Conservation (phyloP, 164 flowering plant genomes). For the Platanus orientalis region DNA sequence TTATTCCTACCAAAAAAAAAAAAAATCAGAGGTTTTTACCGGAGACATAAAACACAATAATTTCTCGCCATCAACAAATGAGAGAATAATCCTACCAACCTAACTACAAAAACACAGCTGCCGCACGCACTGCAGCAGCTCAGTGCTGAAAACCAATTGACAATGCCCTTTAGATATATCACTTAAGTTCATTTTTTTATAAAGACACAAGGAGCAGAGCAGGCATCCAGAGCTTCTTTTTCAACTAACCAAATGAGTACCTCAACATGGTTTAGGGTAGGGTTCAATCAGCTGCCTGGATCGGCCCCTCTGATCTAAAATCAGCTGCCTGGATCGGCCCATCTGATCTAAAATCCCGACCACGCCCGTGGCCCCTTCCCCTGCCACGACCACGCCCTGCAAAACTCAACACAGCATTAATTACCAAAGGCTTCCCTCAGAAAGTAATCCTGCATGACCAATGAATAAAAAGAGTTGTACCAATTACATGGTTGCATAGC, state of each 20-base stretch:
- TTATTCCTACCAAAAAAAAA: conserved; percentile 20
- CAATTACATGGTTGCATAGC: too few relatives aligned
- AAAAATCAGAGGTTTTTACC: neutral
- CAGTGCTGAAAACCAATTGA: conserved; percentile 5
- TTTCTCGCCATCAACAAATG: conserved; percentile 1
- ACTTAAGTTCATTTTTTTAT: conserved; percentile 6
- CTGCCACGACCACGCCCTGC: conserved; percentile 46
- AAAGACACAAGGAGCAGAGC: conserved; percentile 26
- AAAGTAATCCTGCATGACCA: neutral
- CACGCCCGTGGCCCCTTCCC: conserved; percentile 36
- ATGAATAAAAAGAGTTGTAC: neutral
- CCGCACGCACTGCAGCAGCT: conserved; percentile 16
- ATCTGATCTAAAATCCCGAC: conserved; percentile 29
- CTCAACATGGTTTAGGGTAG: neutral
- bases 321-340: conserved; percentile 29
- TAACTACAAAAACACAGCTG: conserved; percentile 31
- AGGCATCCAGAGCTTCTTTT: conserved; percentile 29
- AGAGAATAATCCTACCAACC: conserved; percentile 11
- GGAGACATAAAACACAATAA: conserved; percentile 8
- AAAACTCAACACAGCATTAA: neutral
- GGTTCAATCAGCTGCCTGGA: conserved; percentile 25
- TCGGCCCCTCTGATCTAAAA: conserved; percentile 32
- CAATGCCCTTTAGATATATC: conserved; percentile 7
- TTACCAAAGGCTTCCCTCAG: neutral
- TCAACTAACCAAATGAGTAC: conserved; percentile 17